Evolutionary conservation across 257 asterid species (phyloP), one percentile per base, ranked within the genome.

Genomic region (Dorcoceras hygrometricum): DNA sequence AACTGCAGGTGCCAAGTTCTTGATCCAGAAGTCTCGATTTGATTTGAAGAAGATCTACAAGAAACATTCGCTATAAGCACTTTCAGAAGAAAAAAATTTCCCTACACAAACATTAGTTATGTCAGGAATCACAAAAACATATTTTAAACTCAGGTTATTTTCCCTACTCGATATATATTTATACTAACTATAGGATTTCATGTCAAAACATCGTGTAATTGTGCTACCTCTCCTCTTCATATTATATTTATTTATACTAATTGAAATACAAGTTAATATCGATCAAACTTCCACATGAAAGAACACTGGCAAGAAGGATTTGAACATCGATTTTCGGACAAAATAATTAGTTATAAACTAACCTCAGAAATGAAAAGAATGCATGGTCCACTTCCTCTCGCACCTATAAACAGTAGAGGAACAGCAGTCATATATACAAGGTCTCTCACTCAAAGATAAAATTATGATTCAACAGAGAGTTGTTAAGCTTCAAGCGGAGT

Each of bases 341-440:
- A 1, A 16, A 62, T 34, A 4, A 57, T 32, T 4, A 11, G 6
- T n/a, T 5, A 43, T 55, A 20, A 50, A 68, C 76, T 48, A 50
- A 82, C 87, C 84, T 77, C 26, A 39, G 18, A 24, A 34, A 31
- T 9, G 68, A 57, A 66, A 16, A 27, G 20, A 82, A 24, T 1
- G 48, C 74, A 51, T 48, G 71, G 27, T 76, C 79, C 25, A 79
- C 32, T 71, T 71, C 87, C 53, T 82, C 81, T n/a, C 68, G 75
- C 61, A 79, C 84, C 87, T 82, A 51, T 57, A 18, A 67, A 60
- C 60, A 55, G 22, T 18, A 14, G 18, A 39, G 34, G 14, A 34
- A 62, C 5, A 48, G 16, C n/a, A 66, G 60, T 32, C 36, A 36
- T 10, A 23, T 18, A 31, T 14, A 57, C 4, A 27, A 23, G 18